A percentile compares a stretch with the other conserved stretches of the same genome.
Evolutionary conservation across 2,329 filamentous ascomycete genomes (phyloP).

Genomic region (Penicillium griseofulvum): DNA sequence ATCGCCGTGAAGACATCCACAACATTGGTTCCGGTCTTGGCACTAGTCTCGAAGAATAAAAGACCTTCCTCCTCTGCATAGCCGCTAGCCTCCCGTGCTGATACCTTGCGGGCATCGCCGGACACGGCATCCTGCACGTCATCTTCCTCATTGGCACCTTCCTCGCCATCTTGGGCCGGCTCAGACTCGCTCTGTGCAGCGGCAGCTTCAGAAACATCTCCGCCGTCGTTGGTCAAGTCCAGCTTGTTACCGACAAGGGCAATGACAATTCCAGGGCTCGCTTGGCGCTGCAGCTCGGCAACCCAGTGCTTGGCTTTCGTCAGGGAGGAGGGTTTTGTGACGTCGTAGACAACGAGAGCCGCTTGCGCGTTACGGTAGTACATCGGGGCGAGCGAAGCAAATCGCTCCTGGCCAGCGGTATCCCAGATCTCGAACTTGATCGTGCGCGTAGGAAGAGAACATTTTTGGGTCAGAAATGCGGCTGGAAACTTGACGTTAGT

Average conservation of each 20-base stretch:
- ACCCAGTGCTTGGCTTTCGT: constrained; percentile 99
- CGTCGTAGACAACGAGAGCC: constrained; percentile 95
- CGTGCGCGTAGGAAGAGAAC: constrained; percentile 86
- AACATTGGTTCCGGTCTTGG: constrained; percentile 93
- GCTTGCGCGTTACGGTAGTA: constrained; percentile 99
- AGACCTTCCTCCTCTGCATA: constrained; percentile 95
- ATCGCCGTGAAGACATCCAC: constrained; percentile 97
- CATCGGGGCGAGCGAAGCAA: constrained; percentile 95
- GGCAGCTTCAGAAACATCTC: constrained; percentile 44
- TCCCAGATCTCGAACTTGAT: constrained; percentile 88
- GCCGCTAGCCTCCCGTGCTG: constrained; percentile 82
- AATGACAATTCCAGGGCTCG: constrained; percentile 93
- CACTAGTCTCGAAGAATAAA: constrained; percentile 96
- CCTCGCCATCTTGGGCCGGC: constrained; percentile 33
- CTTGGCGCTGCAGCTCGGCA: constrained; percentile 92
- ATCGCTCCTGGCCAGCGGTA: constrained; percentile 95
- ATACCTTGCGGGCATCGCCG: constrained; percentile 79
- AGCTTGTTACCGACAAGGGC: constrained; percentile 96
- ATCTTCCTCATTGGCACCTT: constrained; percentile 49
- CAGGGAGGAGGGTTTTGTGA: constrained; percentile 93
- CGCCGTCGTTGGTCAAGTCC: constrained; percentile 68
- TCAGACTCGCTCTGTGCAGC: constrained; percentile 42
- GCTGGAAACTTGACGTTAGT: constrained; percentile 53
- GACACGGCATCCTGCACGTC: constrained; percentile 60
- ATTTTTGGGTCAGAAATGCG: constrained; percentile 98